These are phyloP conservation scores for Lentinula raphanica DNA, from an alignment of 768 basidiomycete genomes.

Conservation along the genomic window DNA sequence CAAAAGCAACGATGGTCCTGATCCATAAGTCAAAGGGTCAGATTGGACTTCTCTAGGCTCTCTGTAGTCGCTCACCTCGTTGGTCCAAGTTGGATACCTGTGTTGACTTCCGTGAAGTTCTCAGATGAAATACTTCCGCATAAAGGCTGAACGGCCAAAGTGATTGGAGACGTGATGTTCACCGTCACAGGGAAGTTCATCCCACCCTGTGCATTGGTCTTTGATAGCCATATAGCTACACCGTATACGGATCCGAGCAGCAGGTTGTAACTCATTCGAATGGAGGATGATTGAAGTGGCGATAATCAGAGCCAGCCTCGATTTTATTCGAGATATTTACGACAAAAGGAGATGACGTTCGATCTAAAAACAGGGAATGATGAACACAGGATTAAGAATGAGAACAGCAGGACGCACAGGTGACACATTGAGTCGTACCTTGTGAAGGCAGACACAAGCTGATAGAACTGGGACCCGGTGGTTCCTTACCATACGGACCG, in stretches of 20 bases:
- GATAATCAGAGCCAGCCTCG: background rate
- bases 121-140: conserved; percentile 20
- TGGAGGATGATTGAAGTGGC: background rate
- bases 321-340: background rate
- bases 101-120: conserved; percentile 23
- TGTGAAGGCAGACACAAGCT: background rate
- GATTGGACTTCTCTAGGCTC: background rate
- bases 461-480: too few species aligned
- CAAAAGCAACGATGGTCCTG: conserved; percentile 26
- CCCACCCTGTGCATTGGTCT: background rate
- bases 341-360: background rate
- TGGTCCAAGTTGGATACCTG: conserved; percentile 19
- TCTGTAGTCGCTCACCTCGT: conserved; percentile 15
- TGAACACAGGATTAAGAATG: background rate
- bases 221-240: background rate
- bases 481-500: background rate
- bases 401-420: background rate
- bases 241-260: background rate
- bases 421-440: background rate
- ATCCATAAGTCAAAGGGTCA: background rate
- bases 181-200: conserved; percentile 18
- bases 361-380: background rate
- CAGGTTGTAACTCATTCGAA: background rate
- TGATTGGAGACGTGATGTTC: conserved; percentile 23
- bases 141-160: conserved; percentile 19